Base-by-base conservation (phyloP, 2,329 filamentous ascomycete genomes). In the Gnomoniopsis sp. region DNA sequence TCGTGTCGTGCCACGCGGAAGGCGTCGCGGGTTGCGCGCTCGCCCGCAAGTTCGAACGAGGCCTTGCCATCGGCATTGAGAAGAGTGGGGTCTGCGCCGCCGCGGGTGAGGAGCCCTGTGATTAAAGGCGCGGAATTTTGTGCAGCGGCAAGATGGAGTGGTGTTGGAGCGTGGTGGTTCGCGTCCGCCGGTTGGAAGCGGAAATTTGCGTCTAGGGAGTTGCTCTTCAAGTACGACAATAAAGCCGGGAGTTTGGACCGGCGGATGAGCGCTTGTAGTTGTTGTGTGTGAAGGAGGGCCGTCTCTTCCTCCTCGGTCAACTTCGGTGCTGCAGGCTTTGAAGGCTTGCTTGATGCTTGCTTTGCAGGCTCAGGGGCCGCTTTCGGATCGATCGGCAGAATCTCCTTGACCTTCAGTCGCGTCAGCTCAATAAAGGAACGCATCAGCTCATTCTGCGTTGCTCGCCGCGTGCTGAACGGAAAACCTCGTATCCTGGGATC, bases 401-500 rank as follows among this genome's bases (percentile, higher is more conserved):
- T 83, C 62, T 90, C 88, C 51, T 85, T 86, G 49, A 96, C 82
- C 73, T 99, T 97, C 17, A 97, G 82, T 17, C 95, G 82, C 0
- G 95, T 99, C 34, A 99, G 81, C 75, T 99, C 95, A 62, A 96
- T 89, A 67, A 97, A 99, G 1, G 89, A 89, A 43, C 93, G 86
- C 89, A 98, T 95, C 0, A 99, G 85, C 72, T 99, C 95, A 50
- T 89, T 90, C 69, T 98, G 93, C 0, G 95, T 99, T 0, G 95
- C 91, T 58, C 95, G 82, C 14, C 92, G 84, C 10, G 95, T 99
- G 71, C 84, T 96, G 72, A 99, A 99, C 0, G 95, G 95, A 63
- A 99, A 97, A 0, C 90, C 88, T 57, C 95, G 83, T 67, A 96
- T 81, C 38, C 95, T 82, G 1, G 87, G 78, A 68, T 99, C 95